Conservation (phyloP, 2,329 filamentous ascomycete species). For the Aspergillus phoenicis region DNA sequence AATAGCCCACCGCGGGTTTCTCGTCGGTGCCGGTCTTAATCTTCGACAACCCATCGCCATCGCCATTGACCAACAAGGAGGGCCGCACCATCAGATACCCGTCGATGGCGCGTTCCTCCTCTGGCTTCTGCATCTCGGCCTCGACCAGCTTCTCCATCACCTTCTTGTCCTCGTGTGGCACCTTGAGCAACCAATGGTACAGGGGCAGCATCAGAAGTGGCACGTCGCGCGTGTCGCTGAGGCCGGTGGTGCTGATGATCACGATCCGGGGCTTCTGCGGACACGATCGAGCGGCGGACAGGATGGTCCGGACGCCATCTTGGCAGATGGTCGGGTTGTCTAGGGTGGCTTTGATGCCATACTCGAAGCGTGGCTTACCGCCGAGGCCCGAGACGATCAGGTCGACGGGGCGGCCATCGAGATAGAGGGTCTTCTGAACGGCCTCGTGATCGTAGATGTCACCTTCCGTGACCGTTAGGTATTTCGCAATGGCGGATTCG, state of each 20-base stretch:
- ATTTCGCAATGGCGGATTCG: slow-evolving; percentile 33
- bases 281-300: slow-evolving; percentile 21
- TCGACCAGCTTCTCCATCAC: slow-evolving; percentile 36
- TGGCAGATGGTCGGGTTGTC: slow-evolving; percentile 41
- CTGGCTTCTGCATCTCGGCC: slow-evolving; percentile 19
- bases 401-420: slow-evolving; percentile 36
- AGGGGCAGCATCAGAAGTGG: slow-evolving; percentile 36
- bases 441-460: slow-evolving; percentile 47
- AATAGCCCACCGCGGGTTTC: background rate
- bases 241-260: slow-evolving; percentile 38
- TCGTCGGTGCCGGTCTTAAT: background rate
- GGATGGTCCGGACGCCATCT: slow-evolving; percentile 32
- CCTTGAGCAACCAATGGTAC: slow-evolving; percentile 35
- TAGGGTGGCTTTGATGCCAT: slow-evolving; percentile 31
- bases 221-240: slow-evolving; percentile 34
- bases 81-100: slow-evolving; percentile 35
- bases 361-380: slow-evolving; percentile 30
- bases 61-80: slow-evolving; percentile 38
- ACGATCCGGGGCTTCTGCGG: slow-evolving; percentile 29
- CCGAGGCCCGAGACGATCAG: slow-evolving; percentile 55
- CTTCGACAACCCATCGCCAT: slow-evolving; percentile 22
- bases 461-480: slow-evolving; percentile 54
- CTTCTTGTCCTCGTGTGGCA: slow-evolving; percentile 43
- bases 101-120: slow-evolving; percentile 20
- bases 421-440: slow-evolving; percentile 42